phyloP scores from a whole-genome alignment of 1,284 basidiomycete genomes.

The Puccinia triticina region DNA sequence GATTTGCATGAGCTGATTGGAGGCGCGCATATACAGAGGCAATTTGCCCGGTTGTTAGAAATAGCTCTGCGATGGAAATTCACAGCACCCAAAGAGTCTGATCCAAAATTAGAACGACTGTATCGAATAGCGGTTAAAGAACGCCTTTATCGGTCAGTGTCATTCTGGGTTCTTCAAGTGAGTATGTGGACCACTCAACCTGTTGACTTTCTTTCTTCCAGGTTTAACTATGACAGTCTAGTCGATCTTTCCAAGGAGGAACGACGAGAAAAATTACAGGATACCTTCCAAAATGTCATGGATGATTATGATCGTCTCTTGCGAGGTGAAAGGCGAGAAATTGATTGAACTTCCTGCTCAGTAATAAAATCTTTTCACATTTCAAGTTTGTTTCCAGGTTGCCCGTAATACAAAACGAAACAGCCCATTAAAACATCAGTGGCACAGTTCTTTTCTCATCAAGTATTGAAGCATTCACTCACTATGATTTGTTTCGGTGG shows the following conservation, averaged over 20 bases:
- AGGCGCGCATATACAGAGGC: slow-evolving; percentile 16
- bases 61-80: slow-evolving; percentile 41
- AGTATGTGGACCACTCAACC: slow-evolving; percentile 25
- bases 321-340: slow-evolving; percentile 55
- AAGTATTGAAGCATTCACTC: too few species aligned
- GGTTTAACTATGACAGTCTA: slow-evolving; percentile 71
- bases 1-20: not conserved
- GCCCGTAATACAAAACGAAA: not conserved
- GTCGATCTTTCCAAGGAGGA: slow-evolving; percentile 82
- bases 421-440: too few species aligned
- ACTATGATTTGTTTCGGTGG: too few species aligned
- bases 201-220: slow-evolving; percentile 32
- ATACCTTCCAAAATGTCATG: slow-evolving; percentile 84
- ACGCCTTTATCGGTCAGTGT: slow-evolving; percentile 71
- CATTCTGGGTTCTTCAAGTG: not conserved
- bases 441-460: too few species aligned
- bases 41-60: slow-evolving; percentile 49
- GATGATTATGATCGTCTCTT: slow-evolving; percentile 85
- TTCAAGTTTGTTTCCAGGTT: not conserved
- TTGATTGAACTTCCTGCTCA: slow-evolving; percentile 53
- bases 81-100: not conserved
- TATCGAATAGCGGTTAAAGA: slow-evolving; percentile 67
- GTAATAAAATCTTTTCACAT: slow-evolving; percentile 42
- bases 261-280: slow-evolving; percentile 82
- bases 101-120: slow-evolving; percentile 52